Conservation (phyloP, 257 asterid species). For the Avicennia marina region DNA sequence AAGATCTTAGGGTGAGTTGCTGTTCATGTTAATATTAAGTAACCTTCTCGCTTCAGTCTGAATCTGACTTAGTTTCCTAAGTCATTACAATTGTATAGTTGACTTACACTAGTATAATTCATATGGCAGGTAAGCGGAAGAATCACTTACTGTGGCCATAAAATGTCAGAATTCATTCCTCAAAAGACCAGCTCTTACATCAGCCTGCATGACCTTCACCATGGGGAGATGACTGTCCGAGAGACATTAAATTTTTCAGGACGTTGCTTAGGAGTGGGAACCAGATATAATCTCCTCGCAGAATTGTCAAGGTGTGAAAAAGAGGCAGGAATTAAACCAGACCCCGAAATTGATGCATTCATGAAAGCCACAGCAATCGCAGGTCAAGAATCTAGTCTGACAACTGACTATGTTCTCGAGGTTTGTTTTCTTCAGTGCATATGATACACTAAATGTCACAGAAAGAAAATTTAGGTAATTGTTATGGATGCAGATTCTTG, state of each 20-base stretch:
- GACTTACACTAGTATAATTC: no score
- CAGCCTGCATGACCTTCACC: conserved; percentile 59
- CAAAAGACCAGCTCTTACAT: conserved; percentile 59
- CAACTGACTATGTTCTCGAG: conserved; percentile 61
- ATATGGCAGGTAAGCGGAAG: conserved; percentile 23
- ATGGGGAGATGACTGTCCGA: conserved; percentile 64
- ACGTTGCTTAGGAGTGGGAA: conserved; percentile 55
- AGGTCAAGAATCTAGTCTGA: conserved; percentile 53
- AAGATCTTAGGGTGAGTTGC: no score
- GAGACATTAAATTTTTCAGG: conserved; percentile 47
- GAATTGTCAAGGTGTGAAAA: conserved; percentile 55
- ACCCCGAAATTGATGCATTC: conserved; percentile 57
- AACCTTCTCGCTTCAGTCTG: no score
- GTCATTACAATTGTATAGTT: neutral
- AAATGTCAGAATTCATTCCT: conserved; percentile 44
- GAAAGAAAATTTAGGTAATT: neutral
- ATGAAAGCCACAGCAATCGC: conserved; percentile 61
- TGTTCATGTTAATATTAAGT: no score
- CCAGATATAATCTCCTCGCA: conserved; percentile 44
- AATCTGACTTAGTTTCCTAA: neutral
- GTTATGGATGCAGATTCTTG: conserved; percentile 38
- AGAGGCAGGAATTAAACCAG: conserved; percentile 50
- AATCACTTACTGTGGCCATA: conserved; percentile 52
- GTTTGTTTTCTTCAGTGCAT: conserved; percentile 18
- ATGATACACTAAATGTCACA: neutral